phyloP scores from a whole-genome alignment of 192 early-diverging fungal species.

The Coemansia sp. region DNA sequence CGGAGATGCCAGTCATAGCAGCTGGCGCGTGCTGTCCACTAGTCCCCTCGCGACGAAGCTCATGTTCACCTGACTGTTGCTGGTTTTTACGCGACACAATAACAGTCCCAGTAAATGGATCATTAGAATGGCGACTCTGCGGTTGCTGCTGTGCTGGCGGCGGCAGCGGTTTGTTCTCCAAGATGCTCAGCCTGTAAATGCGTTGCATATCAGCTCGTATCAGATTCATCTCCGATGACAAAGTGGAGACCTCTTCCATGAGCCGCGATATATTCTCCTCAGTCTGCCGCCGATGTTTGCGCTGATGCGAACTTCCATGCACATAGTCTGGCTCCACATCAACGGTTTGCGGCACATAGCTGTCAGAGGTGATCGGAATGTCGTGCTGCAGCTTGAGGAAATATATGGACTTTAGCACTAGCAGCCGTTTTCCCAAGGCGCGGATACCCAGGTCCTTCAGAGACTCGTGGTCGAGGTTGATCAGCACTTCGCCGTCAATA shows the following conservation, averaged over 20 bases:
- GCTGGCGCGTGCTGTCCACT: slow-evolving; percentile 1
- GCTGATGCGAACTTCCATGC: slow-evolving; percentile 45
- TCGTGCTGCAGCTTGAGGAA: slow-evolving; percentile 76
- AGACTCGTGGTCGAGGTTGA: slow-evolving; percentile 87
- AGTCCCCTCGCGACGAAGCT: slow-evolving; percentile 34
- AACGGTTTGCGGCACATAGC: slow-evolving; percentile 78
- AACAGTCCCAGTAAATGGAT: slow-evolving; percentile 36
- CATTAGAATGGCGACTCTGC: slow-evolving; percentile 7
- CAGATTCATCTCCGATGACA: slow-evolving; percentile 40
- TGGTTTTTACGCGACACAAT: slow-evolving; percentile 31
- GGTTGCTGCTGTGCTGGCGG: slow-evolving; percentile 26
- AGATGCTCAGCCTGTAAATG: slow-evolving; percentile 45
- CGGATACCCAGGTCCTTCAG: slow-evolving; percentile 84
- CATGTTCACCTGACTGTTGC: slow-evolving; percentile 16
- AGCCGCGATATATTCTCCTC: slow-evolving; percentile 43
- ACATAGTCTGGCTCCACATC: slow-evolving; percentile 51
- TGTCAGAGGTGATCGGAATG: slow-evolving; percentile 76
- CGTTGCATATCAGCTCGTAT: slow-evolving; percentile 50
- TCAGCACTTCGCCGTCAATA: slow-evolving; percentile 85
- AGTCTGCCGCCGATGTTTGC: slow-evolving; percentile 45
- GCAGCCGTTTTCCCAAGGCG: slow-evolving; percentile 82
- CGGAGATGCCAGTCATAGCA: slow-evolving; percentile 11
- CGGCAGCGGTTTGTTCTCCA: slow-evolving; percentile 54
- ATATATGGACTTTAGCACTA: slow-evolving; percentile 90
- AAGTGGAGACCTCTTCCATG: slow-evolving; percentile 43